Conservation (phyloP, 768 basidiomycete species). For the Calocybe gangraenosa region DNA sequence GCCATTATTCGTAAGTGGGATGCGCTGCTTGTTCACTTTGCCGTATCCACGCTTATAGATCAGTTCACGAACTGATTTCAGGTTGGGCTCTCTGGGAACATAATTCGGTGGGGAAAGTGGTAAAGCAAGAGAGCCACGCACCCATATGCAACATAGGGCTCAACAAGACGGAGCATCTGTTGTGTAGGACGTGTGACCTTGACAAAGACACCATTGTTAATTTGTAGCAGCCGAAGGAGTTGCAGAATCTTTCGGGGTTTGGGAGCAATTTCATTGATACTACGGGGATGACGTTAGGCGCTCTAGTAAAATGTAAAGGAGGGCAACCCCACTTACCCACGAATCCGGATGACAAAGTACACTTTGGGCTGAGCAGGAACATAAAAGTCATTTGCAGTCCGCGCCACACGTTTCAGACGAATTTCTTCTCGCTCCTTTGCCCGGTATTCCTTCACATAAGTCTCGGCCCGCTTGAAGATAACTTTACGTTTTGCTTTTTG, state of each 20-base stretch:
- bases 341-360: slow-evolving; percentile 96
- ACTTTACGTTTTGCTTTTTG: slow-evolving; percentile 91
- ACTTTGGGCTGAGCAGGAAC: slow-evolving; percentile 96
- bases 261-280: slow-evolving; percentile 99
- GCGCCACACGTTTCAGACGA: slow-evolving; percentile 89
- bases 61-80: slow-evolving; percentile 94
- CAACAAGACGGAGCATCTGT: slow-evolving; percentile 97
- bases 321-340: slow-evolving; percentile 62
- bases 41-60: slow-evolving; percentile 99
- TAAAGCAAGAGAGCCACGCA: slow-evolving; percentile 27
- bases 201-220: slow-evolving; percentile 99
- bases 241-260: slow-evolving; percentile 99
- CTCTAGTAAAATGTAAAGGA: neutral
- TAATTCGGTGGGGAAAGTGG: neutral
- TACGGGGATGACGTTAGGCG: too few relatives aligned
- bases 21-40: slow-evolving; percentile 96
- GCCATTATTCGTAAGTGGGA: slow-evolving; percentile 90
- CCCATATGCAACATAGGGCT: slow-evolving; percentile 98
- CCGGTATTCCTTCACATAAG: slow-evolving; percentile 96
- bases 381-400: slow-evolving; percentile 92
- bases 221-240: slow-evolving; percentile 96
- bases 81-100: slow-evolving; percentile 77
- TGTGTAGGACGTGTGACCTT: slow-evolving; percentile 95
- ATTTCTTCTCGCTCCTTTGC: slow-evolving; percentile 94
- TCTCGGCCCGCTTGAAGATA: slow-evolving; percentile 98